Percentiles rank a stretch among this genome's conserved stretches.
Conservation (phyloP, 2,329 filamentous ascomycete genomes). For the Cladosporium sp. region DNA sequence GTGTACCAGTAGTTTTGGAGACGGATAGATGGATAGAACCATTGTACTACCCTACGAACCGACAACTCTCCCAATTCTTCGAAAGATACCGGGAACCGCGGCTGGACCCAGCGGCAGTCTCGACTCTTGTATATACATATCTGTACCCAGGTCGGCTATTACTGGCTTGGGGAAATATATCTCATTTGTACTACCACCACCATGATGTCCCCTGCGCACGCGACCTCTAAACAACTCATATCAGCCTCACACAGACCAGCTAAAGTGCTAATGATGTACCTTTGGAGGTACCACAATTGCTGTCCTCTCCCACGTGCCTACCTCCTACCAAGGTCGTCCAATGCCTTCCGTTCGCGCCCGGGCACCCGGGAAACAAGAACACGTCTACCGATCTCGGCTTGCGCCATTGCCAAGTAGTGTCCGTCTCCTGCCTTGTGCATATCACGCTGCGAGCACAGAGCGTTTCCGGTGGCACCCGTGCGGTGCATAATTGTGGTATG, state of each 20-base stretch:
- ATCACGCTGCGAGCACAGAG: neutral
- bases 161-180: slow-evolving; percentile 7
- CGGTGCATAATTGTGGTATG: neutral
- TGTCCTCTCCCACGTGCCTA: too few species aligned
- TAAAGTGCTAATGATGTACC: neutral
- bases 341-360: slow-evolving; percentile 12
- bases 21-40: slow-evolving; percentile 20
- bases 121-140: slow-evolving; percentile 17
- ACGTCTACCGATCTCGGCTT: slow-evolving; percentile 6
- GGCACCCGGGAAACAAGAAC: neutral
- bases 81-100: neutral
- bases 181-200: slow-evolving; percentile 16
- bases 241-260: neutral
- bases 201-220: neutral
- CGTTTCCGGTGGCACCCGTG: neutral
- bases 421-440: neutral
- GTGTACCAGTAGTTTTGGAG: slow-evolving; percentile 18
- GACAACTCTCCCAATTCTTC: neutral
- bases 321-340: neutral
- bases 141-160: neutral
- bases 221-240: neutral
- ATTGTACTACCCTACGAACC: slow-evolving; percentile 17
- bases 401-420: neutral
- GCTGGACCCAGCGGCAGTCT: neutral
- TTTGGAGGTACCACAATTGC: neutral